Evolutionary conservation across 2,329 filamentous ascomycete species (phyloP), one percentile per base, ranked within the genome.

Genomic region (Sphaerulina populicola): DNA sequence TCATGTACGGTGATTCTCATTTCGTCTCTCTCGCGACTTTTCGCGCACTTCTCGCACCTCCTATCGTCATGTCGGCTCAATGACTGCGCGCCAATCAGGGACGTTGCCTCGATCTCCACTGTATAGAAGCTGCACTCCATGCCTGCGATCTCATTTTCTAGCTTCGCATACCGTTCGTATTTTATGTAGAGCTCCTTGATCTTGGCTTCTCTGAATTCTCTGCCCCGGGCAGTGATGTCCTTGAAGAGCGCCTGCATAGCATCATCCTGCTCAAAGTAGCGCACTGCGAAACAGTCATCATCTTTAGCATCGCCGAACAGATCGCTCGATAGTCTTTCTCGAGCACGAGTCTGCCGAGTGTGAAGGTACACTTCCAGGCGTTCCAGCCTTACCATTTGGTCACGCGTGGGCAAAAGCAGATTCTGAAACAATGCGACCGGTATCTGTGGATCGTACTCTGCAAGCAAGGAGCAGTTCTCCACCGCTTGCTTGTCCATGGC

Each of bases 381-480:
- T 1, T 71, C 68, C 0, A 84, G 68, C 0, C 77, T 74, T 0
- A 56, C 30, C 72, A 85, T 74, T 4, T 81, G 74, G 1, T 58
- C 41, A 1, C 67, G 56, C 0, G 63, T 65, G 0, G 74, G 65
- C 0, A 85, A 56, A 5, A 80, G 76, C 0, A 86, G 66, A 2
- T 74, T 68, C 56, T 85, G 74, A 1, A 86, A 65, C 0, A 77
- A 59, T 2, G 74, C 67, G 0, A 75, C 65, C 0, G 64, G 56
- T 45, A 86, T 77, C 0, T 70, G 66, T 0, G 80, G 78, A 12
- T 75, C 69, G 44, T 75, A 81, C 0, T 77, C 64, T 0, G 45
- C 30, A 0, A 86, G 65, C 0, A 83, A 60, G 0, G 75, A 74
- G 41, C 71, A 79, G 0, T 54, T 53, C 0, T 38, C 10, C 0